Evolutionary conservation across 148 eudicot species (phyloP), one percentile per base, ranked within the genome.

Genomic region (Talinum fruticosum): DNA sequence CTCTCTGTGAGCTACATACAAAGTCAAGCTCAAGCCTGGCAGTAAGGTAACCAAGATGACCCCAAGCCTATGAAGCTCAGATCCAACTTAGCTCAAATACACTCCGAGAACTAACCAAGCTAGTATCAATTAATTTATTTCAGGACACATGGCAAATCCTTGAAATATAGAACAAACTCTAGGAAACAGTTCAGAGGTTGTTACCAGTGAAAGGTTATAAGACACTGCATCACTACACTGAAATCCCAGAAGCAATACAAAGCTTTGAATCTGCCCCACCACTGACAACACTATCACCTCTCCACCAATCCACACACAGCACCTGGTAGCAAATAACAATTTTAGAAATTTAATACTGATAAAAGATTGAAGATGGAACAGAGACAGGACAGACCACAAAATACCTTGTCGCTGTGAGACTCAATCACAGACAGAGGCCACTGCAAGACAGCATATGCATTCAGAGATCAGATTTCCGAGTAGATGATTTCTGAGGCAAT

Each of bases 281-380:
- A 38, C 97, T 96, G 74, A 93, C 78, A 28, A 93, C 86, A 74
- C 94, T 85, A 76, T 93, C 90, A 72, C 85, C 87, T 81, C 84
- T 87, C 99, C 99, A 96, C 99, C 99, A 93, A 79, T 96, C 99
- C 33, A 84, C 97, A 71, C 97, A 87, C 33, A 96, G 78, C 51
- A 93, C 99, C 98, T 93, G 26, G 51, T 23, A 26, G 68, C 47
- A 35, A 77, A 32, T 16, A 67, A 68, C n/a, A 66, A 10, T 53
- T 36, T 72, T 15, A 51, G 18, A 28, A 61, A 24, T 12, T 36
- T 32, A 26, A 77, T 29, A 38, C 36, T 30, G 13, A 21, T 38
- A 0, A 41, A 33, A 73, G 24, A 10, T 34, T 7, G 35, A 45
- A 73, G 19, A 34, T 34, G 24, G 34, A 29, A 29, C 12, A 54